phyloP scores from a whole-genome alignment of 2,329 filamentous ascomycete genomes.

The Colletotrichum lini region DNA sequence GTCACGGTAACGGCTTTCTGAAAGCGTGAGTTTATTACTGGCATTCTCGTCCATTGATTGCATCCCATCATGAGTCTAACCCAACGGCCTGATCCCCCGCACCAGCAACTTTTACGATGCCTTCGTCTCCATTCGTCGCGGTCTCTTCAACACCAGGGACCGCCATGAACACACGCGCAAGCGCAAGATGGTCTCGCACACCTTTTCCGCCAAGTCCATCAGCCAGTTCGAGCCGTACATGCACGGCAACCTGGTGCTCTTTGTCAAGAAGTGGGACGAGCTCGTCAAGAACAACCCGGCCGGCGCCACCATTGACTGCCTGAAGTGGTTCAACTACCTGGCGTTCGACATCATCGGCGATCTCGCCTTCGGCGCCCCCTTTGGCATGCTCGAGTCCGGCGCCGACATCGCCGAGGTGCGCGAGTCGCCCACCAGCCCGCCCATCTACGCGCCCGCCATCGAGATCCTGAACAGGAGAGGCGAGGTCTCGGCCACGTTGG shows the following conservation, averaged over 20 bases:
- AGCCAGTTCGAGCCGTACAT: conserved; percentile 92
- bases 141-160: conserved; percentile 91
- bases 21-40: conserved; percentile 68
- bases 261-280: conserved; percentile 80
- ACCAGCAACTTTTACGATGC: conserved; percentile 88
- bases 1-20: conserved; percentile 82
- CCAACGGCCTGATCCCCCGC: not conserved
- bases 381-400: conserved; percentile 42
- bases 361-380: conserved; percentile 44
- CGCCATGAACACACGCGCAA: conserved; percentile 88
- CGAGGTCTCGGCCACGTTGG: conserved; percentile 86
- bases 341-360: conserved; percentile 45
- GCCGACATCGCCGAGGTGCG: conserved; percentile 43
- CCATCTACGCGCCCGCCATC: conserved; percentile 83
- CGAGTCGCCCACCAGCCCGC: conserved; percentile 69
- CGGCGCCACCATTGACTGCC: conserved; percentile 73
- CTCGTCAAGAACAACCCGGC: conserved; percentile 56
- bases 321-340: conserved; percentile 53
- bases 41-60: too few species aligned
- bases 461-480: conserved; percentile 91
- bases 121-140: conserved; percentile 88
- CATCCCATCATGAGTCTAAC: too few species aligned
- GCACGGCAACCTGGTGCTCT: conserved; percentile 80
- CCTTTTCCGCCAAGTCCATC: conserved; percentile 86
- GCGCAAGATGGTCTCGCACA: conserved; percentile 89